Percentiles rank a stretch among this genome's conserved stretches.
These are phyloP conservation scores for Pogostemon cablin DNA, from an alignment of 257 asterid species.

Conservation along the genomic window DNA sequence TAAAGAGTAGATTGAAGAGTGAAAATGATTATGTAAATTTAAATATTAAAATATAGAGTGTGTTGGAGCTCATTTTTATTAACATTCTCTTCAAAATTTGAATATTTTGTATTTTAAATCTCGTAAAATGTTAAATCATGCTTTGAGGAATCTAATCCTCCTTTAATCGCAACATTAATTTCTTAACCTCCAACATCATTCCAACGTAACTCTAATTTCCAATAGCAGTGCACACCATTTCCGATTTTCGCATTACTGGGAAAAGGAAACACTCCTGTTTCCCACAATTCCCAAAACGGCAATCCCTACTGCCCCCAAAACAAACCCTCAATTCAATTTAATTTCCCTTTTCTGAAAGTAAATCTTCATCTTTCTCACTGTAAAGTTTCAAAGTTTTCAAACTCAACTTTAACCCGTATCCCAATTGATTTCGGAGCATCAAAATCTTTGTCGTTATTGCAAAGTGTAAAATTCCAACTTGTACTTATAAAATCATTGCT, in stretches of 20 bases:
- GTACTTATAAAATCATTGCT: slow-evolving; percentile 36
- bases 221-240: too few relatives aligned
- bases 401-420: slow-evolving; percentile 3
- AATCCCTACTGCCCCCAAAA: slow-evolving; percentile 25
- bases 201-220: not conserved
- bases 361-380: slow-evolving; percentile 5
- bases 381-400: slow-evolving; percentile 24
- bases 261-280: slow-evolving; percentile 37
- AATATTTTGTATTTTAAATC: too few relatives aligned
- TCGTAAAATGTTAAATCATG: too few relatives aligned
- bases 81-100: too few relatives aligned
- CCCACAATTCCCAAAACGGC: slow-evolving; percentile 25
- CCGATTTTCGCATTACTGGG: not conserved
- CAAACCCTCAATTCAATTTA: slow-evolving; percentile 25
- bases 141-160: too few relatives aligned
- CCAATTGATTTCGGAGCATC: slow-evolving; percentile 31
- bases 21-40: too few relatives aligned
- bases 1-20: too few relatives aligned
- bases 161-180: not conserved
- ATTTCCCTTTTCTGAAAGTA: not conserved
- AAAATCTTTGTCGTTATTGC: slow-evolving; percentile 36
- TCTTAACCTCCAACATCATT: slow-evolving; percentile 1
- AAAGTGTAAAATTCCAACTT: slow-evolving; percentile 39
- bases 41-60: too few relatives aligned
- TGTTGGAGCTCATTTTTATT: too few relatives aligned